Base-by-base conservation (phyloP, 1,284 basidiomycete genomes). In the Moniliophthora roreri region DNA sequence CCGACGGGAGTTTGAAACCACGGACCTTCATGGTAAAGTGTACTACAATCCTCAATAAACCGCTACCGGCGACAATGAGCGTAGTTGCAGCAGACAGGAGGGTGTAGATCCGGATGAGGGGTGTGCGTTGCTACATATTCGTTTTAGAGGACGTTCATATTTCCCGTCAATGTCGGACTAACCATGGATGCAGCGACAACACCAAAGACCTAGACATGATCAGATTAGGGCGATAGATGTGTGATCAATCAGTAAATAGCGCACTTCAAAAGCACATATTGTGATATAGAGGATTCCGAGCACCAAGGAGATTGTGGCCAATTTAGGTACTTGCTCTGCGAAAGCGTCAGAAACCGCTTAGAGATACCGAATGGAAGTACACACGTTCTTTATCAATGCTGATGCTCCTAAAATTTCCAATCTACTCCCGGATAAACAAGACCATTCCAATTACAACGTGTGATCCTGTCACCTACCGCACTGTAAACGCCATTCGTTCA, bases 21-120 rank as follows among this genome's bases (percentile, higher is more conserved):
- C 68, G 4, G 54, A 78, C 84, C 80, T 92, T 89, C 63, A 79
- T 75, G 1, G 73, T 69, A 66, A 89, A 91, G 63, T 92, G 90
- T 1, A 80, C 69, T 6, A 90, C 67, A 7, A 84, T 72, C 15
- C 78, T 72, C 49, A 89, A 62, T 50, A 90, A 68, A 5, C 80
- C 81, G 1, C 79, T 71, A 0, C 68, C 85, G 9, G 79, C 61
- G 21, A 86, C 74, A 0, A 85, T 61, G 34, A 85, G 60, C 18
- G 80, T 69, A 6, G 78, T 79, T 4, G 81, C 59, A 5, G 79
- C 69, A 2, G 82, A 81, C 18, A 82, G 60, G 47, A 80, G 72
- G 0, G 82, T 75, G 61, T 87, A 87, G 3, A 81, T 60, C 49
- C 79, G 76, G 26, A 87, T 76, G 20, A 89, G 60, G 0, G 62